Evolutionary conservation across 192 early-diverging fungal species (phyloP).

Genomic region (Hyaloraphidium curvatum): DNA sequence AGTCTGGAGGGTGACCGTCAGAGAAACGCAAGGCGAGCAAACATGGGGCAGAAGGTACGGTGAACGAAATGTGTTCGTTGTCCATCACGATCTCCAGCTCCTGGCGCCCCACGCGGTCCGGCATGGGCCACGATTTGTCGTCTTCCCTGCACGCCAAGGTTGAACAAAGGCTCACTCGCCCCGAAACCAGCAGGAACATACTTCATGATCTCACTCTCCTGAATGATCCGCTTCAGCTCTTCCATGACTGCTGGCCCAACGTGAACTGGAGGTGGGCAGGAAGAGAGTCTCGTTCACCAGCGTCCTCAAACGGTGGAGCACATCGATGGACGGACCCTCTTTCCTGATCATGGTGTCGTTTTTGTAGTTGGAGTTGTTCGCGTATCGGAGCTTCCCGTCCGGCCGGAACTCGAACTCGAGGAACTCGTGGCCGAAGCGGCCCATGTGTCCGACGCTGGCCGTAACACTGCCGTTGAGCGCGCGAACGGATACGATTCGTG

Average conservation of each 20-base stretch:
- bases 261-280: slow-evolving; percentile 29
- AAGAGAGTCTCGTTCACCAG: background rate
- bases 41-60: slow-evolving; percentile 23
- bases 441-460: slow-evolving; percentile 65
- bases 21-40: background rate
- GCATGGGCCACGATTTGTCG: slow-evolving; percentile 75
- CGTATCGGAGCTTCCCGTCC: slow-evolving; percentile 77
- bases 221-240: slow-evolving; percentile 76
- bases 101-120: slow-evolving; percentile 74
- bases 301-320: background rate
- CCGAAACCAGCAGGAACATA: slow-evolving; percentile 13
- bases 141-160: slow-evolving; percentile 41
- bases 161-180: background rate
- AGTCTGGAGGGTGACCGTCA: slow-evolving; percentile 29
- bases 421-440: slow-evolving; percentile 96
- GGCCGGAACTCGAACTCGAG: slow-evolving; percentile 87
- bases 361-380: slow-evolving; percentile 96
- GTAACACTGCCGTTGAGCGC: background rate
- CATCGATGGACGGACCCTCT: slow-evolving; percentile 35
- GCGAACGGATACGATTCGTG: background rate
- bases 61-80: slow-evolving; percentile 80
- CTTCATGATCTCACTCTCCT: slow-evolving; percentile 79
- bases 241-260: slow-evolving; percentile 59
- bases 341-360: slow-evolving; percentile 93
- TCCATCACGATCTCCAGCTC: slow-evolving; percentile 88